Evolutionary conservation across 176 grass and related monocot genomes (phyloP).

Genomic region (Metroxylon sagu): DNA sequence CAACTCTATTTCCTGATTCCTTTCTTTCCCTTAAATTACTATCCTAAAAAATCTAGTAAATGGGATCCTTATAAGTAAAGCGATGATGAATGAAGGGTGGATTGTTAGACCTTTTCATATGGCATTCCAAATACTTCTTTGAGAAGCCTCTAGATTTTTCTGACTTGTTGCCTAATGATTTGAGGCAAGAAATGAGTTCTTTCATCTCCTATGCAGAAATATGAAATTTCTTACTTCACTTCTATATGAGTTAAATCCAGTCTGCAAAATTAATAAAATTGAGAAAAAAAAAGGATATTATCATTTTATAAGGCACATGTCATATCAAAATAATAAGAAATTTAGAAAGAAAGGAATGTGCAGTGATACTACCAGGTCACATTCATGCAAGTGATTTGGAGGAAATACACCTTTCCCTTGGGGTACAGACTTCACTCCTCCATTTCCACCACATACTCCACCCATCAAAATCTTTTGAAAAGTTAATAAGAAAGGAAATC

Average conservation of each 20-base stretch:
- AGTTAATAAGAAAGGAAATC: background rate
- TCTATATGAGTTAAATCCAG: too few species aligned
- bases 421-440: conserved; percentile 65
- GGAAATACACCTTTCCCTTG: conserved; percentile 95
- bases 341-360: background rate
- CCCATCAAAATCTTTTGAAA: conserved; percentile 31
- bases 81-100: background rate
- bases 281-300: background rate
- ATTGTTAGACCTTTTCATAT: conserved; percentile 55
- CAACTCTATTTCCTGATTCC: too few species aligned
- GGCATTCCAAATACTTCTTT: conserved; percentile 66
- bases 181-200: conserved; percentile 73
- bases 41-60: background rate
- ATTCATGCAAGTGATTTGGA: conserved; percentile 76
- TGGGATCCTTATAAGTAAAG: too few species aligned
- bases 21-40: background rate
- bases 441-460: conserved; percentile 83
- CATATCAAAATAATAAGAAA: background rate
- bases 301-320: background rate
- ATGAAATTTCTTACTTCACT: background rate
- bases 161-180: conserved; percentile 55
- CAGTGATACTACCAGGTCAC: conserved; percentile 48
- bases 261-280: too few species aligned
- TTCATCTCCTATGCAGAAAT: conserved; percentile 55
- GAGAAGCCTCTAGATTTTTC: conserved; percentile 58